Evolutionary conservation across 2,329 filamentous ascomycete genomes (phyloP).

Genomic region (Pleomassaria siparia): DNA sequence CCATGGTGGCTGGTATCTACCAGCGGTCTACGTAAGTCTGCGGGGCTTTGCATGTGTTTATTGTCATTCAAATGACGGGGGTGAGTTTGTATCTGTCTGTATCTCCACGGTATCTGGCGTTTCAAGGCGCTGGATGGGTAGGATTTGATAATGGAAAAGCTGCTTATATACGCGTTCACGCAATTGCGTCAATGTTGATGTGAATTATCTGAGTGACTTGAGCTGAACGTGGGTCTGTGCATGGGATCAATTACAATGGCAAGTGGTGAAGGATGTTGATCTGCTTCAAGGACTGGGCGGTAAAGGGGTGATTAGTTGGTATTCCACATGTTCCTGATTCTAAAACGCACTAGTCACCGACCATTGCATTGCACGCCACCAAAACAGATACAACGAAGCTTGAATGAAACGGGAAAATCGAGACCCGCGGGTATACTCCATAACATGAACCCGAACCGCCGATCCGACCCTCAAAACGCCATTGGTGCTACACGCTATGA

Average conservation of each 20-base stretch:
- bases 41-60: neutral
- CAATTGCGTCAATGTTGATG: neutral
- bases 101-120: slow-evolving; percentile 2
- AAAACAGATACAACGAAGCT: neutral
- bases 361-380: neutral
- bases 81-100: slow-evolving; percentile 1
- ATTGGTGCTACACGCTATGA: neutral
- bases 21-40: slow-evolving; percentile 40
- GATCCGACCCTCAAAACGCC: neutral
- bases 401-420: neutral
- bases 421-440: slow-evolving; percentile 1
- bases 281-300: too few relatives aligned
- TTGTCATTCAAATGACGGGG: neutral
- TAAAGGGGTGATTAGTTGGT: neutral
- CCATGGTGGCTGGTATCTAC: slow-evolving; percentile 67
- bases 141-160: slow-evolving; percentile 3
- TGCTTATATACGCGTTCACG: neutral
- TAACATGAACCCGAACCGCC: neutral
- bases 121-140: neutral
- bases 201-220: too few relatives aligned
- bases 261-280: too few relatives aligned
- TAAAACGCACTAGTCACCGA: neutral
- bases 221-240: too few relatives aligned
- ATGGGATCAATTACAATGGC: too few relatives aligned
- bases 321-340: neutral